Percentiles rank a stretch among this genome's conserved stretches.
These are phyloP conservation scores for Fusarium coicis DNA, from an alignment of 2,329 filamentous ascomycete genomes.

Conservation along the genomic window DNA sequence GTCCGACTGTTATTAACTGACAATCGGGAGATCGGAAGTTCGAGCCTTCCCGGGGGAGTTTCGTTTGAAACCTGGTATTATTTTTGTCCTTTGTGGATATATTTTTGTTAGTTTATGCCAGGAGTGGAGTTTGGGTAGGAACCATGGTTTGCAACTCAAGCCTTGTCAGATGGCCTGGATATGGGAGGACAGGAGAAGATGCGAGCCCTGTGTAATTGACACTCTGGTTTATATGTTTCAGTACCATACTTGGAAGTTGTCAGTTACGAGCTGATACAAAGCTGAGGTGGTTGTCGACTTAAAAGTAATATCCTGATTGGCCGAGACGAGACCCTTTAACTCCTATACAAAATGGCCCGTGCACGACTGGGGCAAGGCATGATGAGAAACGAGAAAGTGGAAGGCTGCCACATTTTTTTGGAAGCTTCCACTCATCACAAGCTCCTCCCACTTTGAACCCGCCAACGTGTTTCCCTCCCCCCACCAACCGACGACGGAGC, in stretches of 20 bases:
- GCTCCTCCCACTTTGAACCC: slow-evolving; percentile 46
- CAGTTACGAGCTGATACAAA: neutral
- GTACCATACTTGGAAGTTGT: neutral
- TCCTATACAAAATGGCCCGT: slow-evolving; percentile 41
- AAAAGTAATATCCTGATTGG: slow-evolving; percentile 24
- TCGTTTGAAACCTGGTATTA: neutral
- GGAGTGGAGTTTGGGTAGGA: neutral
- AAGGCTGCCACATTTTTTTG: slow-evolving; percentile 62
- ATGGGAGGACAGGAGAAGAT: neutral
- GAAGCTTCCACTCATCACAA: slow-evolving; percentile 56
- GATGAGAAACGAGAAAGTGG: slow-evolving; percentile 32
- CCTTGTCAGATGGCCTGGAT: neutral
- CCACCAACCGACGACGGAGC: slow-evolving; percentile 21
- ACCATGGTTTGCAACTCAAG: neutral
- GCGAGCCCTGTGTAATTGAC: neutral
- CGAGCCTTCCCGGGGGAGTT: slow-evolving; percentile 45
- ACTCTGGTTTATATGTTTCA: neutral
- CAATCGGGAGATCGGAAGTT: slow-evolving; percentile 46
- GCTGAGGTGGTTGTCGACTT: slow-evolving; percentile 3
- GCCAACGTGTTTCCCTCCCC: slow-evolving; percentile 41
- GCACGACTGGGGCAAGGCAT: slow-evolving; percentile 44
- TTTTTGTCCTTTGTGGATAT: slow-evolving; percentile 3
- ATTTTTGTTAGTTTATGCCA: neutral
- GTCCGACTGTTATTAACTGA: slow-evolving; percentile 39
- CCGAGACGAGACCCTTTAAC: slow-evolving; percentile 15